Evolutionary conservation across 2,329 filamentous ascomycete genomes (phyloP), one percentile per base, ranked within the genome.

Genomic region (Sphaerulina populicola): DNA sequence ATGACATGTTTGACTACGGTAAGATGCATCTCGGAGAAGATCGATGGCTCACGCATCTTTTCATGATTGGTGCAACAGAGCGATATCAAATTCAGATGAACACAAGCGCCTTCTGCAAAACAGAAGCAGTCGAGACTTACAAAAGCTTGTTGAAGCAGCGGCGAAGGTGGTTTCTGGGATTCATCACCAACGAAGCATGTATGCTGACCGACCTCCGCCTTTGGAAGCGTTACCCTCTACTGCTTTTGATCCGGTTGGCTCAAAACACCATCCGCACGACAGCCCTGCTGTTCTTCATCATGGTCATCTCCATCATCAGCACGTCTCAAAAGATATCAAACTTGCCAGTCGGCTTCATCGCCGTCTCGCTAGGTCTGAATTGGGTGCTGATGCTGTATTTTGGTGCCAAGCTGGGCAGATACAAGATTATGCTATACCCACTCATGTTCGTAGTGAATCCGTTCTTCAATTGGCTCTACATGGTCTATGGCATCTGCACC

Each of bases 401-500:
- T 68, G 91, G 88, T 21, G 79, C 83, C 49, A 89, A 88, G 69
- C 78, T 97, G 44, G 83, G 84, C 54, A 80, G 93, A 9, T 96
- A 85, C 74, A 97, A 98, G 74, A 86, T 94, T 56, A 91, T 88
- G 84, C 75, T 97, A 5, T 97, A 97, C 66, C 91, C 91, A 0
- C 63, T 97, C 56, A 96, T 97, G 89, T 97, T 96, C 66, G 72
- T 95, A 42, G 69, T 96, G 57, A 97, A 96, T 65, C 91, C 93
- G 0, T 94, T 97, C 66, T 90, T 96, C 77, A 97, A 97, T 70
- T 97, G 91, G 91, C 80, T 88, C 52, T 97, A 97, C 72, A 95
- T 96, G 86, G 85, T 95, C 2, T 95, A 96, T 68, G 90, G 89
- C 40, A 94, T 95, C 60, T 93, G 94, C 69, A 96, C 91, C 0